A percentile compares a stretch with the other conserved stretches of the same genome.
phyloP scores from a whole-genome alignment of 441 rosid genomes.

The Croton setiger region DNA sequence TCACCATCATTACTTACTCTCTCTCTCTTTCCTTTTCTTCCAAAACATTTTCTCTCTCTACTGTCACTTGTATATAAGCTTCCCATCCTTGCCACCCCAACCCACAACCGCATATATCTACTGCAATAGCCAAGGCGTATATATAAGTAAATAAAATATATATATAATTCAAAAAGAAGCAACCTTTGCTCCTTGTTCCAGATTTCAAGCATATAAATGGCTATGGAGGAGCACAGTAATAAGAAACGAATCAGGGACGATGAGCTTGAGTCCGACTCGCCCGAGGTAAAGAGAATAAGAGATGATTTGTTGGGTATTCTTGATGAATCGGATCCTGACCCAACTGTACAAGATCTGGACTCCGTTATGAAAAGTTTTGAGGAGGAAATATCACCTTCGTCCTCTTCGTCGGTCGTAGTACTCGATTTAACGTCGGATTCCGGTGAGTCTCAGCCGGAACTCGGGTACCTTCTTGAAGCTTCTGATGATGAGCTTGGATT shows the following conservation, averaged over 20 bases:
- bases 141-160: too few species aligned
- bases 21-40: slow-evolving; percentile 30
- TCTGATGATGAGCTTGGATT: slow-evolving; percentile 89
- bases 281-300: slow-evolving; percentile 55
- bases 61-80: slow-evolving; percentile 40
- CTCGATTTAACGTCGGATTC: slow-evolving; percentile 41
- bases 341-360: slow-evolving; percentile 52
- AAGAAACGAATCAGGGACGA: slow-evolving; percentile 50
- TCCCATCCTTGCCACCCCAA: slow-evolving; percentile 28
- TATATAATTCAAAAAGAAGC: not conserved
- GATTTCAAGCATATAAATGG: not conserved
- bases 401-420: slow-evolving; percentile 22
- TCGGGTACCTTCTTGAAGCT: slow-evolving; percentile 69
- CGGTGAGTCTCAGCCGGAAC: slow-evolving; percentile 58
- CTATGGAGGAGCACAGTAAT: slow-evolving; percentile 35
- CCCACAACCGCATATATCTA: slow-evolving; percentile 19
- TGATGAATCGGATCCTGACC: slow-evolving; percentile 46
- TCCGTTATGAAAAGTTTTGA: slow-evolving; percentile 69
- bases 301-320: slow-evolving; percentile 52
- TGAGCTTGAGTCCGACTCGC: slow-evolving; percentile 34
- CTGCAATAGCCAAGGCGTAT: too few species aligned
- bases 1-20: slow-evolving; percentile 21
- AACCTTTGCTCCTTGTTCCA: not conserved
- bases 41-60: slow-evolving; percentile 25
- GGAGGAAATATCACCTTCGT: slow-evolving; percentile 43